These are phyloP conservation scores for Jimgerdemannia flammicorona DNA, from an alignment of 192 early-diverging fungal species.

Conservation along the genomic window DNA sequence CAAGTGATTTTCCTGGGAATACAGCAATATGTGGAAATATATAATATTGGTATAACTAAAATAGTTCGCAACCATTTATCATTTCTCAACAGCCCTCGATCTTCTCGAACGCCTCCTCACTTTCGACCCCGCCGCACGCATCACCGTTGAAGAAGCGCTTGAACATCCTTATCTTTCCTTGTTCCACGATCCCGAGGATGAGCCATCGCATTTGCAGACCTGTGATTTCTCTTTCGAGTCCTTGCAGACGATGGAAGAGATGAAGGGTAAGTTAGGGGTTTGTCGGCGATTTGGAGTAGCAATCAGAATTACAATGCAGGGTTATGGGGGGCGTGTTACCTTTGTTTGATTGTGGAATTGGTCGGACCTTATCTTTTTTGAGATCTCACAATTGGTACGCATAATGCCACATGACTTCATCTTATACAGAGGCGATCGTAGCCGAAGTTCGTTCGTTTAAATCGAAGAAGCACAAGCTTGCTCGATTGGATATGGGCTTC, in stretches of 20 bases:
- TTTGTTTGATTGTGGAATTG: neutral
- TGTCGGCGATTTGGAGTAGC: neutral
- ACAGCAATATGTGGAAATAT: neutral
- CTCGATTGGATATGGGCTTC: constrained; percentile 12
- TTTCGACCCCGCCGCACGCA: constrained; percentile 91
- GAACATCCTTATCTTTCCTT: constrained; percentile 89
- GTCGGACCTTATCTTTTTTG: neutral
- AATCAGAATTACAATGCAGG: neutral
- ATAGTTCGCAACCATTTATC: constrained; percentile 6
- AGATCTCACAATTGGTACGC: neutral
- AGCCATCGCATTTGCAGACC: constrained; percentile 62
- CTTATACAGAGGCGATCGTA: constrained; percentile 8
- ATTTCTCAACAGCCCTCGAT: constrained; percentile 65
- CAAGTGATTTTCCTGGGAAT: neutral
- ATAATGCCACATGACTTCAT: neutral
- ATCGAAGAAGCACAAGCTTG: constrained; percentile 14
- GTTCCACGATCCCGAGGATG: constrained; percentile 89
- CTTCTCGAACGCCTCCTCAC: constrained; percentile 81
- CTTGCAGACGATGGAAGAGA: constrained; percentile 70
- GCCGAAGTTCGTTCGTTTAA: constrained; percentile 20
- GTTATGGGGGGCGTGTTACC: neutral
- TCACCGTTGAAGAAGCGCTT: constrained; percentile 91
- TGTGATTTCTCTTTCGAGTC: constrained; percentile 89
- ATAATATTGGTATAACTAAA: constrained; percentile 12
- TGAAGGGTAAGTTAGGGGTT: constrained; percentile 51